Conservation (phyloP, 176 grass and related monocot genomes). For the Aegilops bicornis region DNA sequence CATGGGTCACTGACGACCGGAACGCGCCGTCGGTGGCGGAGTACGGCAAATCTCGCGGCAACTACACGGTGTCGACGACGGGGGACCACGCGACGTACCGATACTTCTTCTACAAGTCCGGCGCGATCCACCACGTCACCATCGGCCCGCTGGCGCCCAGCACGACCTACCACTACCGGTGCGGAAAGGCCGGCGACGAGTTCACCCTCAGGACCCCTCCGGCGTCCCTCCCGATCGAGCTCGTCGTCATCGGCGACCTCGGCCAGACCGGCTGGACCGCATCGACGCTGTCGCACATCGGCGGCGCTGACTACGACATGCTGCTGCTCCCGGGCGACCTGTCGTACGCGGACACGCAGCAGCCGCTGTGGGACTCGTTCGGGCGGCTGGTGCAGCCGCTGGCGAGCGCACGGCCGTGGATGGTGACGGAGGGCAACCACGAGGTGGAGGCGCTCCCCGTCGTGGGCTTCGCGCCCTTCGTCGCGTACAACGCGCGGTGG, state of each 20-base stretch:
- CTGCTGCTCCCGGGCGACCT: slow-evolving; percentile 82
- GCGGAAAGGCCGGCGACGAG: slow-evolving; percentile 49
- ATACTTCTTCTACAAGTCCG: slow-evolving; percentile 68
- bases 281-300: slow-evolving; percentile 66
- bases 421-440: slow-evolving; percentile 88
- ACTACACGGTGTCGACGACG: slow-evolving; percentile 7
- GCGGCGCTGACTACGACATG: slow-evolving; percentile 58
- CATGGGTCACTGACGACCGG: slow-evolving; percentile 57
- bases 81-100: slow-evolving; percentile 52
- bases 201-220: slow-evolving; percentile 75
- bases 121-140: slow-evolving; percentile 71
- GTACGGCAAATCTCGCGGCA: slow-evolving; percentile 44
- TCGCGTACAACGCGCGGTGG: slow-evolving; percentile 71
- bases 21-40: slow-evolving; percentile 40
- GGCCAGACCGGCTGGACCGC: slow-evolving; percentile 79
- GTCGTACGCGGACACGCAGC: slow-evolving; percentile 69
- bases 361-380: slow-evolving; percentile 80
- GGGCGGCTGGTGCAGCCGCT: slow-evolving; percentile 64
- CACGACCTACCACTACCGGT: slow-evolving; percentile 83
- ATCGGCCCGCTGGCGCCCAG: slow-evolving; percentile 56
- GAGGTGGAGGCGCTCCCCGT: slow-evolving; percentile 52
- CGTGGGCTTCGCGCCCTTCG: slow-evolving; percentile 39
- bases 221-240: slow-evolving; percentile 51
- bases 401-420: slow-evolving; percentile 77
- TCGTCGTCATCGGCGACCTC: slow-evolving; percentile 66